Conservation (phyloP, 2,329 filamentous ascomycete genomes). For the Lasiodiplodia sp. region DNA sequence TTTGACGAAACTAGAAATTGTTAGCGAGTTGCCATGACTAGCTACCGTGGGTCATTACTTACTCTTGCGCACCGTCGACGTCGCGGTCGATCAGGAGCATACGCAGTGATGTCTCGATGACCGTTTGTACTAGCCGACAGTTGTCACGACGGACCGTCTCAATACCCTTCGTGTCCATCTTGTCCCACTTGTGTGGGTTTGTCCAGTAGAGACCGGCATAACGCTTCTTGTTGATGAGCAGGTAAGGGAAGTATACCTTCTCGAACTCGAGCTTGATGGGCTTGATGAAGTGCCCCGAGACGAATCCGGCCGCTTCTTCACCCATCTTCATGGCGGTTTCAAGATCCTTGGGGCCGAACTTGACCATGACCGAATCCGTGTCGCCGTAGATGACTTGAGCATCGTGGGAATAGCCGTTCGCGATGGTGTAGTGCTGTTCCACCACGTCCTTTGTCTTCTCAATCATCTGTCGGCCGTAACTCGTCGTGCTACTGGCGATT, state of each 20-base stretch:
- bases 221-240: slow-evolving; percentile 99
- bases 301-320: slow-evolving; percentile 87
- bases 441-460: slow-evolving; percentile 98
- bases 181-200: slow-evolving; percentile 91
- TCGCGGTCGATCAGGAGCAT: slow-evolving; percentile 97
- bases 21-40: slow-evolving; percentile 46
- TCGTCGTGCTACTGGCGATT: slow-evolving; percentile 96
- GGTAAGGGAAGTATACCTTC: slow-evolving; percentile 97
- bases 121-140: slow-evolving; percentile 91
- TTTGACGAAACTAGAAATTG: slow-evolving; percentile 80
- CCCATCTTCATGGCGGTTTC: slow-evolving; percentile 91
- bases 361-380: slow-evolving; percentile 99
- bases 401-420: slow-evolving; percentile 93
- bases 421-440: slow-evolving; percentile 85
- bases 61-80: slow-evolving; percentile 90
- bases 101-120: slow-evolving; percentile 93
- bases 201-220: slow-evolving; percentile 99
- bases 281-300: slow-evolving; percentile 91
- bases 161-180: slow-evolving; percentile 99
- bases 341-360: slow-evolving; percentile 90
- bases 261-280: slow-evolving; percentile 99
- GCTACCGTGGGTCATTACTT: slow-evolving; percentile 52
- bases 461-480: slow-evolving; percentile 98
- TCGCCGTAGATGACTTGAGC: slow-evolving; percentile 98
- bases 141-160: slow-evolving; percentile 98